These are phyloP conservation scores for Karstenula rhodostoma DNA, from an alignment of 2,329 filamentous ascomycete species.

Conservation along the genomic window DNA sequence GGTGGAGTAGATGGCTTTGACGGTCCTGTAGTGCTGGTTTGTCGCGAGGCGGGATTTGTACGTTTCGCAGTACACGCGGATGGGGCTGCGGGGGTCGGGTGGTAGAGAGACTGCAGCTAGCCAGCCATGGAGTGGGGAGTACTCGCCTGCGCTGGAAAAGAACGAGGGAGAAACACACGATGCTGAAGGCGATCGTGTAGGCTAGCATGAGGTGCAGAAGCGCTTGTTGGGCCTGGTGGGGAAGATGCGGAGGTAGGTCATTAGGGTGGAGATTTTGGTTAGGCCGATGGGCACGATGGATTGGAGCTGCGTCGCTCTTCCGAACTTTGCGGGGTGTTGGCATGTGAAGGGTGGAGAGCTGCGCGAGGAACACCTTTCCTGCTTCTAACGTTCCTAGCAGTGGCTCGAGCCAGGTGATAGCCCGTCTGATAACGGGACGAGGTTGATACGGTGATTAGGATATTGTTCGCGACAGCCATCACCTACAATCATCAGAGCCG, in stretches of 20 bases:
- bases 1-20: constrained; percentile 36
- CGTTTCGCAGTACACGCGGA: constrained; percentile 35
- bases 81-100: constrained; percentile 27
- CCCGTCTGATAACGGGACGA: constrained; percentile 36
- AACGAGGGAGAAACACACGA: constrained; percentile 34
- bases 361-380: constrained; percentile 24
- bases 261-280: constrained; percentile 38
- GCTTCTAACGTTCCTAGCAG: constrained; percentile 26
- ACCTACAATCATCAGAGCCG: constrained; percentile 14
- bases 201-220: constrained; percentile 39
- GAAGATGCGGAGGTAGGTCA: constrained; percentile 37
- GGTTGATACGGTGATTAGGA: constrained; percentile 38
- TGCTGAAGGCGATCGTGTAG: constrained; percentile 31
- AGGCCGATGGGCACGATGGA: constrained; percentile 35
- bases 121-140: too few relatives aligned
- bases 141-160: constrained; percentile 42
- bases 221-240: constrained; percentile 36
- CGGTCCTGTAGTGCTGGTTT: constrained; percentile 29
- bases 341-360: neutral
- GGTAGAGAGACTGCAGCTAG: too few relatives aligned
- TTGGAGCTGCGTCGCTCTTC: constrained; percentile 32
- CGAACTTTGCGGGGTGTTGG: neutral
- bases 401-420: constrained; percentile 32
- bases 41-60: constrained; percentile 30
- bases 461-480: constrained; percentile 31